Evolutionary conservation across 2,329 filamentous ascomycete species (phyloP), one percentile per base, ranked within the genome.

Genomic region (Xylariaceae sp.): DNA sequence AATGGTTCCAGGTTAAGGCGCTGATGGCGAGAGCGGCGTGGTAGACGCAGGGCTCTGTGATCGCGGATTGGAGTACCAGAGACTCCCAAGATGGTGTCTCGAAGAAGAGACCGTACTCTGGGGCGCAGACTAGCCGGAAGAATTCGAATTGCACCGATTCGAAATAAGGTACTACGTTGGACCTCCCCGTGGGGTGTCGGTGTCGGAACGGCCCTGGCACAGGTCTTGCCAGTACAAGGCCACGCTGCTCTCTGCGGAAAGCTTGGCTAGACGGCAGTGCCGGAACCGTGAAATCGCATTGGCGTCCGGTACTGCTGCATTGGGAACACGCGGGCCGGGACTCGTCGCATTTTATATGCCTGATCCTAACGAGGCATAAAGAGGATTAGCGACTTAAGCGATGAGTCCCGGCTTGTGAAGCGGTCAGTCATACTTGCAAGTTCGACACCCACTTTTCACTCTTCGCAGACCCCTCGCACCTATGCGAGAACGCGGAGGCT

Each of bases 291-390:
- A 55, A 49, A 4, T 49, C 52, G 31, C 52, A 49, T 43, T 41
- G 43, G 9, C 44, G 52, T 17, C 37, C 36, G 26, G 52, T 43
- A 17, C 44, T 49, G 45, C 21, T 36, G 12, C 52, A 55, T n/a
- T 17, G 44, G 28, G 43, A 19, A 29, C 43, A 49, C 8, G 44
- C 44, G 6, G 52, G 52, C 26, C 37, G 43, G 14, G 52, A 34
- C 31, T 55, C 43, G 28, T 55, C 52, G 5, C 43, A 55, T 41
- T 49, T 55, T n/a, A 49, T 55, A 21, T 55, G 52, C 28, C 44
- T 23, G 8, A 49, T 49, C 29, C 52, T 49, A 21, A 40, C 16
- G n/a, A 43, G 16, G 19, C 36, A 41, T 21, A 12, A 21, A n/a
- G n/a, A n/a, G 14, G 29, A 31, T 40, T 29, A 53, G 26, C n/a